Evolutionary conservation across 129 eudicot genomes (phyloP), one percentile per base, ranked within the genome.

Genomic region (Flaveria linearis): DNA sequence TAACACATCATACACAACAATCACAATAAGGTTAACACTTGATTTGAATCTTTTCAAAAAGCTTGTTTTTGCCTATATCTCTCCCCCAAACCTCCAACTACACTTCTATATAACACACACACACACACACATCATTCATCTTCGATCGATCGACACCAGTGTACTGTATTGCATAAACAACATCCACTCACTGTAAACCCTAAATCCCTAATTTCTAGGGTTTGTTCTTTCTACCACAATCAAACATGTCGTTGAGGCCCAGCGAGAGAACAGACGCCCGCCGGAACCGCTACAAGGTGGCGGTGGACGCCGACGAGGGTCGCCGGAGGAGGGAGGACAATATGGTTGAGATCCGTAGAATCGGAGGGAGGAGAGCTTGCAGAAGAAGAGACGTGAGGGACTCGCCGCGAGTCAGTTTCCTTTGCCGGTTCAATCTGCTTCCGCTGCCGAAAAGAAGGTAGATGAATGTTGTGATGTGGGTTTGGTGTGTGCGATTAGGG

Each of bases 261-360:
- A 88, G 75, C 77, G 87, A 89, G 0, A 82, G 90, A 50, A 82
- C 86, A 33, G 98, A 89, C 78, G 90, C 81, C 36, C 88, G 96
- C 75, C 90, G 93, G 81, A 89, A 86, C 82, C 72, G 87, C 20
- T 92, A 87, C 86, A 92, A 92, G 84, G 96, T 89, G 10, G 96
- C 94, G 14, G 98, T 92, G 3, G 98, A 92, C 74, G 96, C 96
- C 28, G 98, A 90, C 5, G 98, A 92, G 63, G 98, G 96, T 15
- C 82, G 98, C 9, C 87, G 98, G 25, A 80, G 98, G 64, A 80
- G 96, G 62, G 98, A 88, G 62, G 98, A 90, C 62, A 90, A 92
- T 26, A 86, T 92, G 96, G 94, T 92, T n/a, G 96, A 90, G 92
- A 90, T 92, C 84, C 88, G 98, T 7, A 92, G 89, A 86, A 73